phyloP scores from a whole-genome alignment of 441 rosid genomes.

The Pelargonium myrrhifolium region DNA sequence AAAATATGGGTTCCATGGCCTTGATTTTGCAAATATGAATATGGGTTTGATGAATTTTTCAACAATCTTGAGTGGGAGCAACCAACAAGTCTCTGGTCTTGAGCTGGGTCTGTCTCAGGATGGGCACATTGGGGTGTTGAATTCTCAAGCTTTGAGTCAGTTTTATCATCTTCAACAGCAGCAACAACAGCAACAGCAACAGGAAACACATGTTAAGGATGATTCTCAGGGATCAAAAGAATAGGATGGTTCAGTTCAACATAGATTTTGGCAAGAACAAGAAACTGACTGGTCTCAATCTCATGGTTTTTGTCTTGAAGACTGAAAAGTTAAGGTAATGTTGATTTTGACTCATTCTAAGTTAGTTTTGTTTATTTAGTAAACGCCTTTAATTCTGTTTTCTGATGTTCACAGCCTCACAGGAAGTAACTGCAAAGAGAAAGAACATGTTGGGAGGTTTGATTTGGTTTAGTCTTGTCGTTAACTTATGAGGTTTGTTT shows the following conservation, averaged over 20 bases:
- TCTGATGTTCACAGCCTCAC: too few relatives aligned
- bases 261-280: too few relatives aligned
- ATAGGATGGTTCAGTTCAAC: constrained; percentile 13
- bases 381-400: too few relatives aligned
- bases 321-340: too few relatives aligned
- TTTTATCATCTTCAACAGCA: constrained; percentile 31
- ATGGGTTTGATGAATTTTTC: constrained; percentile 38
- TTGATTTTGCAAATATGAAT: constrained; percentile 33
- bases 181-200: constrained; percentile 26
- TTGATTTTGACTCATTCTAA: too few relatives aligned
- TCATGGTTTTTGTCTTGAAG: too few relatives aligned
- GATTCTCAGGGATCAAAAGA: constrained; percentile 37
- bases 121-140: constrained; percentile 29
- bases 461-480: too few relatives aligned
- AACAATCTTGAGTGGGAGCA: constrained; percentile 27
- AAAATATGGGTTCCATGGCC: constrained; percentile 32
- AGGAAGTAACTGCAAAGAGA: too few relatives aligned
- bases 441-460: too few relatives aligned
- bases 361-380: too few relatives aligned
- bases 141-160: constrained; percentile 32
- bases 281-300: too few relatives aligned
- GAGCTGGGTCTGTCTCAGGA: constrained; percentile 44
- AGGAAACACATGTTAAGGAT: constrained; percentile 22
- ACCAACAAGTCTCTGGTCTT: constrained; percentile 32
- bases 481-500: too few relatives aligned